phyloP scores from a whole-genome alignment of 2,329 filamentous ascomycete genomes.

The Pestalotiopsis sp. region DNA sequence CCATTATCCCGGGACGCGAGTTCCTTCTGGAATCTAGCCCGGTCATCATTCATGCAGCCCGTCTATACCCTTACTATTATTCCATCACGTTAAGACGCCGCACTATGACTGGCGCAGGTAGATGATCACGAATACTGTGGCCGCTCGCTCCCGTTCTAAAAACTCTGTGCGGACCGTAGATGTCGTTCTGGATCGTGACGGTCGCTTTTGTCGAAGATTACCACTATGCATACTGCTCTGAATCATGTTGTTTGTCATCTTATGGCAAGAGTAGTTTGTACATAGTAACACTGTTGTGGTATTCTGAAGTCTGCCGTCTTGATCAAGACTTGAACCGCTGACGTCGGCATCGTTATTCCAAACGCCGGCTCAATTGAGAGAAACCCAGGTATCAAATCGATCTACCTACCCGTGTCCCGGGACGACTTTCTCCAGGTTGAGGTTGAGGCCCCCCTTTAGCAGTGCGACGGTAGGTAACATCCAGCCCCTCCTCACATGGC shows the following conservation, averaged over 20 bases:
- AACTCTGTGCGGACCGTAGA: neutral
- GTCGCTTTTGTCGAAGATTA: neutral
- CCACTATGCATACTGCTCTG: neutral
- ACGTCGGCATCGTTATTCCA: slow-evolving; percentile 2
- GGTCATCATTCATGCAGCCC: slow-evolving; percentile 9
- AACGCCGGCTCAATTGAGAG: slow-evolving; percentile 7
- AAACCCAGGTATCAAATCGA: neutral
- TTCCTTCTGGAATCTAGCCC: slow-evolving; percentile 4
- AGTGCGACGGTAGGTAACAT: neutral
- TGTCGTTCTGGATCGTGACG: neutral
- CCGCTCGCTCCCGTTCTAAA: neutral
- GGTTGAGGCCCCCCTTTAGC: neutral
- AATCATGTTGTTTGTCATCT: neutral
- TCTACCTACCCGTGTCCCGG: neutral
- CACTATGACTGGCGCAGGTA: neutral
- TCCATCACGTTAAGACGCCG: neutral
- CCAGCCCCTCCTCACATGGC: neutral
- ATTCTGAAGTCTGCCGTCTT: neutral
- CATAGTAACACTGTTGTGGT: too few relatives aligned
- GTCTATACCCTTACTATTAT: neutral
- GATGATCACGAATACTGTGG: neutral
- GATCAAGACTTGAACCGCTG: neutral
- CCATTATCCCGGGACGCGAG: neutral
- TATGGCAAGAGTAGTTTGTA: neutral
- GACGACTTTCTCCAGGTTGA: neutral